Base-by-base conservation (phyloP, 108 stramenopile species). In the Thalassiosira profunda region DNA sequence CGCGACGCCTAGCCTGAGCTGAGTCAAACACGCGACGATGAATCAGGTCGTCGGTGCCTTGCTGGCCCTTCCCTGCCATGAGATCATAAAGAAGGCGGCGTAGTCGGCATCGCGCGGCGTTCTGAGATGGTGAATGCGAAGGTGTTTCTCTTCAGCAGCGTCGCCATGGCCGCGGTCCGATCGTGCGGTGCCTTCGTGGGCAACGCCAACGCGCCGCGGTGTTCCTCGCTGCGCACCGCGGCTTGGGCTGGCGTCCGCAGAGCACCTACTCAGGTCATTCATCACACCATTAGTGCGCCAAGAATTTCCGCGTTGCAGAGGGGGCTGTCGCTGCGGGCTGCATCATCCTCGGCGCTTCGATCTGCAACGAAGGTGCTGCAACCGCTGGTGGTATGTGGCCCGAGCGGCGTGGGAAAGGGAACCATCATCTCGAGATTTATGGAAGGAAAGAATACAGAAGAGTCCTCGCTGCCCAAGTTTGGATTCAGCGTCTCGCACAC, bases 401-500 rank as follows among this genome's bases (percentile, higher is more conserved):
- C 82, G 0, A 53, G 41, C 30, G 85, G 85, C 24, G 79, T 80
- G 1, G 82, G 85, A 5, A 88, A 88, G 48, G 87, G 87, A 5
- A 85, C 87, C 2, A 74, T 88, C 30, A 84, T 88, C 28, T 44
- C 58, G 9, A 40, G 38, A 34, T 72, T 72, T 34, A 68, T 76
- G 66, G 47, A 68, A 36, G 48, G 58, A 1, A 20, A 31, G 4
- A 35, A 53, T 65, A 49, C 42, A 0, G 20, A 46, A 46, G 47
- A 46, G 57, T 5, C 46, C 49, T 25, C 21, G 18, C 60, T 74
- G 26, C 79, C 71, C 9, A 54, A 58, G 43, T 90, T 90, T 70
- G 75, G 64, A 0, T 96, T 98, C 68, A 87, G 85, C 23, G 91
- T 97, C 3, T 87, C 85, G 18, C 97, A 97, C 59, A 98, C 98